Evolutionary conservation across 2,329 filamentous ascomycete genomes (phyloP), one percentile per base, ranked within the genome.

Genomic region (Pseudocercospora musae): DNA sequence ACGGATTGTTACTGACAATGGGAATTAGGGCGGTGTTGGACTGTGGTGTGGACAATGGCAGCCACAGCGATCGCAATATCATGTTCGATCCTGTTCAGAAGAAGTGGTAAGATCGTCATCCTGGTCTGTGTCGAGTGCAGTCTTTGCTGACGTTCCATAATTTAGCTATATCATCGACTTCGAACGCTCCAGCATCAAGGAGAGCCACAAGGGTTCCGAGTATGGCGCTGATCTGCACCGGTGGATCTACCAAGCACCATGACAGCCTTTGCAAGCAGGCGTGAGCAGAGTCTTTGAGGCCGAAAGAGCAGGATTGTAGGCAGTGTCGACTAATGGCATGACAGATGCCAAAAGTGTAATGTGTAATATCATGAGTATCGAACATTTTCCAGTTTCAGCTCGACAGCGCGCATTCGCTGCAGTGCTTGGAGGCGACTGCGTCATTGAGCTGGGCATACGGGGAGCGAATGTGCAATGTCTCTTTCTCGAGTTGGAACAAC

Each of bases 161-260:
- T 10, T n/a, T 20, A 62, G 59, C 46, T 62, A 50, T 50, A 62
- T 62, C n/a, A 20, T 62, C 49, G 60, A 62, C 40, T 62, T 59
- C 42, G 60, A 62, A 40, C 60, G 60, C 21, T 42, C 60, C 11
- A n/a, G n/a, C 4, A 37, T 54, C 23, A 21, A 29, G 33, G 27
- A 33, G 3, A 21, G 27, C n/a, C 7, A 20, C 15, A 21, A 37
- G 50, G 23, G 13, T 25, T 3, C 7, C 27, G 27, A 20, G 23
- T 7, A 40, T 33, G 58, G n/a, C 10, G n/a, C 11, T 2, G 3
- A 20, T 20, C 23, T 53, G 49, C 4, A 40, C 44, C 6, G 23
- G 13, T 59, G 58, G 58, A n/a, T 54, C 27, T 37, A 21, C 15
- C n/a, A 54, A 5, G 7, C 29, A 20, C 13, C 33, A n/a, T n/a